Evolutionary conservation across 106 monocot genomes (phyloP).

Genomic region (Dactylorhiza incarnata): DNA sequence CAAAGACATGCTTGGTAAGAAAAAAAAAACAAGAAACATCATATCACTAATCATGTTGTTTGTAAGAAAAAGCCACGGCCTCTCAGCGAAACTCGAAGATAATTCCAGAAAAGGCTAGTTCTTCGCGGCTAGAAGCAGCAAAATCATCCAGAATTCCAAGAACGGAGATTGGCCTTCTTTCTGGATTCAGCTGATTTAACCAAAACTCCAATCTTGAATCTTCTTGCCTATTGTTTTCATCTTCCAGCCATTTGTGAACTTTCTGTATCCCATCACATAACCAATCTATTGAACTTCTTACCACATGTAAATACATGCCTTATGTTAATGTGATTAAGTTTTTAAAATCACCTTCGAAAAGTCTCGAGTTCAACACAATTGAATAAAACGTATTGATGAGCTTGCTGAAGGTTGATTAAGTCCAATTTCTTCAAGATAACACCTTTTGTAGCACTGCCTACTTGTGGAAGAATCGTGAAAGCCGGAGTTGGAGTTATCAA

Average conservation of each 20-base stretch:
- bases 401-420: no score
- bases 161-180: slow-evolving; percentile 26
- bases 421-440: no score
- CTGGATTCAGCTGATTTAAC: slow-evolving; percentile 21
- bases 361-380: no score
- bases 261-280: slow-evolving; percentile 26
- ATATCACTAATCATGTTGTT: background rate
- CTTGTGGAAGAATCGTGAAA: no score
- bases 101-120: background rate
- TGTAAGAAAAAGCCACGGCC: background rate
- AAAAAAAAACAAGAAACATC: background rate
- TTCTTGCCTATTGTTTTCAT: slow-evolving; percentile 35
- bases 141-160: slow-evolving; percentile 38
- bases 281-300: slow-evolving; percentile 37
- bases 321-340: no score
- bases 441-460: no score
- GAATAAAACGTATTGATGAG: no score
- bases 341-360: no score
- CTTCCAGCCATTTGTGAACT: slow-evolving; percentile 34
- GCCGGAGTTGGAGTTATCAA: no score
- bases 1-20: no score
- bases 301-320: slow-evolving; percentile 14
- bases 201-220: slow-evolving; percentile 54
- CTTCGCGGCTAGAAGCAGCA: slow-evolving; percentile 19
- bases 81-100: background rate